Base-by-base conservation (phyloP, 2,329 filamentous ascomycete species). In the Aspergillus thermomutatus region DNA sequence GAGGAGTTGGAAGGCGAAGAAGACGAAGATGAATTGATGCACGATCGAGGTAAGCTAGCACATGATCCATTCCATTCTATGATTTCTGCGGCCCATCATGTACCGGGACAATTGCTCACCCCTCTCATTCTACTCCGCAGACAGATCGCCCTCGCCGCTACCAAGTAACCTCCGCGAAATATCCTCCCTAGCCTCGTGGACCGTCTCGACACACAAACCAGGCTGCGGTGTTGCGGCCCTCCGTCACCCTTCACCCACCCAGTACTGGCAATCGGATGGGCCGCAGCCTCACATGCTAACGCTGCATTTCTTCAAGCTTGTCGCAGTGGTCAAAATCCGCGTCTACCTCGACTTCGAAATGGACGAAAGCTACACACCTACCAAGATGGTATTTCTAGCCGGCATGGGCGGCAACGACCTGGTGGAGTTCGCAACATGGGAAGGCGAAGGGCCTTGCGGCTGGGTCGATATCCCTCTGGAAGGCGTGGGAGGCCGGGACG, bases 321-420 rank as follows among this genome's bases (percentile, higher is more conserved):
- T 82, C 63, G 64, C 80, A 55, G 62, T 86, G 71, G 63, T 83
- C 62, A 69, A 80, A 63, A 66, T 84, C 72, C 58, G 80, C 65
- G 62, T 82, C 50, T 75, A 89, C 64, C 87, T 99, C 47, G 92
- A 99, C 76, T 96, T 96, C 73, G 87, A 88, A 60, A 85, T 91
- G 53, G 94, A 99, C 74, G 94, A 99, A 76, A 94, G 90, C 46
- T 99, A 99, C 73, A 99, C 94, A 3, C 94, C 94, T 0, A 97
- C 92, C 1, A 90, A 92, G 66, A 95, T 99, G 67, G 80, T 89
- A 49, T 92, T 97, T 70, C 85, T 89, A 40, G 93, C 92, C 0
- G 94, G 94, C 11, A 96, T 91, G 61, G 91, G 92, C 47, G 89
- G 92, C 62, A 94, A 97, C 73, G 92, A 95, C 69, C 84, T 97